A percentile compares a stretch with the other conserved stretches of the same genome.
Conservation (phyloP, 2,329 filamentous ascomycete genomes). For the Xylariaceae sp. region DNA sequence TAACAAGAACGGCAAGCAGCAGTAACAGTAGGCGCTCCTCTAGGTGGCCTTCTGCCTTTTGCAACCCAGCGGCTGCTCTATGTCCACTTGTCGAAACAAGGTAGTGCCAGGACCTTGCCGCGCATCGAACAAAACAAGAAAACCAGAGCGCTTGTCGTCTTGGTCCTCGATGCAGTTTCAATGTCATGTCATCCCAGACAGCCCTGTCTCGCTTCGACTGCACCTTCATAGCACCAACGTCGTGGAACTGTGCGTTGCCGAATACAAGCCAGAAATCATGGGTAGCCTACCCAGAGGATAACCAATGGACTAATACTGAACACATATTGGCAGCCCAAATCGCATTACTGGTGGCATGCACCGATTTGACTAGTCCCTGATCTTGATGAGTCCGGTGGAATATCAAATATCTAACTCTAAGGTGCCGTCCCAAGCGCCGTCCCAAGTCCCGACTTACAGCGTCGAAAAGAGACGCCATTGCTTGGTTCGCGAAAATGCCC, state of each 20-base stretch:
- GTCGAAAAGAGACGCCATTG: neutral
- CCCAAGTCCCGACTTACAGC: neutral
- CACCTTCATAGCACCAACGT: slow-evolving; percentile 8
- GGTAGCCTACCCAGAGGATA: neutral
- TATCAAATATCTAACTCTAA: slow-evolving; percentile 10
- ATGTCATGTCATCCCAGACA: slow-evolving; percentile 24
- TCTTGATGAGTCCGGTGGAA: slow-evolving; percentile 9
- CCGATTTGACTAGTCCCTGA: neutral
- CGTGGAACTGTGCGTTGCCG: slow-evolving; percentile 2
- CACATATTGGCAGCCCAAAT: neutral
- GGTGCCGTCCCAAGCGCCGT: slow-evolving; percentile 14
- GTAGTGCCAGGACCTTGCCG: slow-evolving; percentile 26
- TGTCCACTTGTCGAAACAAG: slow-evolving; percentile 25
- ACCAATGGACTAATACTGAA: neutral
- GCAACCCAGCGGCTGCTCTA: slow-evolving; percentile 27
- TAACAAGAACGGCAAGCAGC: neutral
- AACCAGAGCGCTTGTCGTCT: slow-evolving; percentile 29
- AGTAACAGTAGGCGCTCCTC: slow-evolving; percentile 10
- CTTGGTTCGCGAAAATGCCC: slow-evolving; percentile 4
- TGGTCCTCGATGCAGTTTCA: slow-evolving; percentile 26
- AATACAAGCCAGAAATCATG: neutral
- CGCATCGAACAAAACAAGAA: slow-evolving; percentile 32
- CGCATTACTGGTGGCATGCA: slow-evolving; percentile 1
- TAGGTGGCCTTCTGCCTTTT: slow-evolving; percentile 27
- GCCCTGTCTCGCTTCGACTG: slow-evolving; percentile 17